Evolutionary conservation across 495 filamentous ascomycete genomes (phyloP), one percentile per base, ranked within the genome.

Genomic region (Talaromyces borbonicus): DNA sequence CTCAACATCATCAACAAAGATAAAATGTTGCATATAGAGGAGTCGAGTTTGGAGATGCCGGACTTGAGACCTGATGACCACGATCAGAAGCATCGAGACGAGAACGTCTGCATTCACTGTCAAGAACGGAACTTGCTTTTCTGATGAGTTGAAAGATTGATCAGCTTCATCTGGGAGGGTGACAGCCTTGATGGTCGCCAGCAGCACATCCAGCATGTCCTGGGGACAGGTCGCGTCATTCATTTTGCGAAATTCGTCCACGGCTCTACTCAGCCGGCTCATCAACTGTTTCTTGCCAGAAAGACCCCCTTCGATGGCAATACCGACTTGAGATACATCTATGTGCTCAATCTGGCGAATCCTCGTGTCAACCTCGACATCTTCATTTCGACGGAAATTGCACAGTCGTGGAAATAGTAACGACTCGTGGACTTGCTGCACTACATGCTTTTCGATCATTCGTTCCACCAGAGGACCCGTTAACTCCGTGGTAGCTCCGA

Each of bases 1-100:
- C 46, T 99, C 93, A 9, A 97, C 89, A 69, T 97, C 93, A 50
- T 96, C 90, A 29, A 92, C 85, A 59, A 95, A 97, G 55, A 94
- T 87, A 52, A 95, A 99, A 48, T 92, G 84, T 43, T 88, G 84
- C 79, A 99, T 94, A 58, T 96, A 97, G 24, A 84, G 67, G 33
- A 97, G 60, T 12, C 90, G 75, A 16, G 93, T 89, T 53, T 94
- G 85, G 18, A 97, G 73, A 66, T 95, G 81, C 38, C 85, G 81
- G 11, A 94, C 79, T 54, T 95, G 85, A 29, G 89, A 85, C 52
- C 94, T 77, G 44, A 99, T 97, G 16, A 97, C 87, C 18, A 99
- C 87, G 43, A 95, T 75, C 14, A 99, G 71, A 14, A 99, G 73
- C 47, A 99, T 66, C 0, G 90, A 96, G 1, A 99, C 93, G 16